Base-by-base conservation (phyloP, 176 grass and related monocot species). In the Juncus effusus region DNA sequence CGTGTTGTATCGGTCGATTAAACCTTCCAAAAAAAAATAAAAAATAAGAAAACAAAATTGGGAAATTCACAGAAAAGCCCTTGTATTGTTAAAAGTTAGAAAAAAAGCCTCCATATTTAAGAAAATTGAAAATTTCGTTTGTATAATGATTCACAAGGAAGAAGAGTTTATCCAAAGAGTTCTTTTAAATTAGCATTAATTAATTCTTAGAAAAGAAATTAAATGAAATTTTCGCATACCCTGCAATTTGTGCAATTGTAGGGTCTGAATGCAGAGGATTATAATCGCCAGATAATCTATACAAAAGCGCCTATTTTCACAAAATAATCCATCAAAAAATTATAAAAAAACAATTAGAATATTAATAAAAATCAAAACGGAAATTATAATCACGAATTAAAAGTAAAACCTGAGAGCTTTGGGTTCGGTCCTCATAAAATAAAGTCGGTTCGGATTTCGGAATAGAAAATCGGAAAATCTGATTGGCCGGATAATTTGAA, bases 191-290 rank as follows among this genome's bases (percentile, higher is more conserved):
- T 56, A 14, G 50, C 45, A 51, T 36, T 41, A 11, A 75, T 6
- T 51, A 69, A 56, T 0, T 62, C 74, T 15, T 49, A 14, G 37
- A 11, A 2, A 38, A 67, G 54, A 41, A 28, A 65, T 3, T 60
- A 65, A 3, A 7, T 38, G 28, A 2, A 28, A 11, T 28, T 28
- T 28, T 51, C 52, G 3, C 85, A 89, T 86, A 99, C 94, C 94
- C 83, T 40, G 94, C 94, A 84, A 69, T 47, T 40, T 86, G 80
- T 70, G 94, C 85, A 73, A 93, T 52, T 72, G 72, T 74, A 74
- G 94, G 88, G 60, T 93, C 94, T 76, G 85, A 82, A 86, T 97
- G 94, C 70, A 97, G 83, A 69, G 94, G 94, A 80, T 97, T 97
- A 38, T 93, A 97, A 73, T 97, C 88, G 42, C 94, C 94, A 68